Evolutionary conservation across 164 flowering plant species (phyloP).

Genomic region (Pachysandra terminalis): DNA sequence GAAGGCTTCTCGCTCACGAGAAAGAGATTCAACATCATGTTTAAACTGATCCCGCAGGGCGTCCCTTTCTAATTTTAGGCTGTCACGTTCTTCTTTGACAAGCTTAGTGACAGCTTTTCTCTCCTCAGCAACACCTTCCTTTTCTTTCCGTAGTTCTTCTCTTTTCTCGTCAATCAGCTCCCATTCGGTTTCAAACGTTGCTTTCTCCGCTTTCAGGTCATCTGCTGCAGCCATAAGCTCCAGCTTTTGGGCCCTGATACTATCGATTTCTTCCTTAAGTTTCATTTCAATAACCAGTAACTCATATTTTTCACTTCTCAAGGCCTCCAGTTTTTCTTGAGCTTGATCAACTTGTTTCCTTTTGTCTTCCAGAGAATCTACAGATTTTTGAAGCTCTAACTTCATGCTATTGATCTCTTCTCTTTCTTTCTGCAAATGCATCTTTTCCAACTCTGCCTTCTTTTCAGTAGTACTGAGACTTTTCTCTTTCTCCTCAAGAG

Average conservation of each 20-base stretch:
- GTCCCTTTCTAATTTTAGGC: conserved; percentile 64
- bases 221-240: conserved; percentile 71
- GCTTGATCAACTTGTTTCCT: conserved; percentile 49
- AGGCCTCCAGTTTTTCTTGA: conserved; percentile 49
- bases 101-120: conserved; percentile 42
- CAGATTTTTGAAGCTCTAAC: conserved; percentile 43
- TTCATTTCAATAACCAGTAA: conserved; percentile 57
- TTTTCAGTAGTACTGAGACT: conserved; percentile 38
- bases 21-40: conserved; percentile 55
- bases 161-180: conserved; percentile 87
- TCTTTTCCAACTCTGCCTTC: conserved; percentile 42
- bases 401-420: conserved; percentile 43
- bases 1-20: conserved; percentile 66
- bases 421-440: conserved; percentile 47
- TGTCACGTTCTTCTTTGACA: conserved; percentile 78
- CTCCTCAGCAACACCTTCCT: conserved; percentile 58
- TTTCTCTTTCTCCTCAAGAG: conserved; percentile 59
- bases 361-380: conserved; percentile 45
- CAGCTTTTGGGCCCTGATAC: conserved; percentile 59
- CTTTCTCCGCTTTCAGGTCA: conserved; percentile 68
- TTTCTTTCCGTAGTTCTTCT: conserved; percentile 60
- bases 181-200: conserved; percentile 90
- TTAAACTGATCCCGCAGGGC: conserved; percentile 55
- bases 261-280: conserved; percentile 88
- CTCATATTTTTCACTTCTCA: conserved; percentile 65